Evolutionary conservation across 2,329 filamentous ascomycete species (phyloP).

Genomic region (Calonectria pseudoreteaudii): DNA sequence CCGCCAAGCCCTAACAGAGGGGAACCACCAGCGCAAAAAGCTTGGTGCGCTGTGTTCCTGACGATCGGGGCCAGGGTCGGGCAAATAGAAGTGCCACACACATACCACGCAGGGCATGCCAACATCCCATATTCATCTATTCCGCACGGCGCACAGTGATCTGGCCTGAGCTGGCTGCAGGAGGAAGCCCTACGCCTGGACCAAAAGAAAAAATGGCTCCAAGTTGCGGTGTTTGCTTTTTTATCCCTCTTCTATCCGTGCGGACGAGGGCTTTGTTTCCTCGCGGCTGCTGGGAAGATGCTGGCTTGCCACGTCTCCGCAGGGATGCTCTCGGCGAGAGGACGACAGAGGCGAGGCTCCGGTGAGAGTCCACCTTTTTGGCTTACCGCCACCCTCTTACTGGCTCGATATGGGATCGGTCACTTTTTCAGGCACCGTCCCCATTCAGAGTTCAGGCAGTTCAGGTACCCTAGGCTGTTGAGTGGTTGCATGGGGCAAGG

Average conservation of each 20-base stretch:
- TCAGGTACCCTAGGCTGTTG: constrained; percentile 27
- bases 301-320: constrained; percentile 1
- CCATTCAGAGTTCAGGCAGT: constrained; percentile 17
- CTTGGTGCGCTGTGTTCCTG: constrained; percentile 43
- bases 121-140: constrained; percentile 3
- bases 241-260: constrained; percentile 8
- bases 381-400: constrained; percentile 8
- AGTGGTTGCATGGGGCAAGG: constrained; percentile 25
- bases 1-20: constrained; percentile 30
- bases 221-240: constrained; percentile 11
- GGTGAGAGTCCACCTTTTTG: constrained; percentile 13
- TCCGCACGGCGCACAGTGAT: constrained; percentile 8
- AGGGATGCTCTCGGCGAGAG: constrained; percentile 1
- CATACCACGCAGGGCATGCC: constrained; percentile 2
- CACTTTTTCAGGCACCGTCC: constrained; percentile 25
- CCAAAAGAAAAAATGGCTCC: neutral
- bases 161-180: constrained; percentile 10
- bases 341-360: constrained; percentile 8
- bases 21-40: constrained; percentile 18
- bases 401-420: constrained; percentile 28
- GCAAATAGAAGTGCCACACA: constrained; percentile 20
- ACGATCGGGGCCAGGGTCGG: constrained; percentile 40
- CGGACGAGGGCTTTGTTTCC: constrained; percentile 12
- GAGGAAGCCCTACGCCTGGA: neutral
- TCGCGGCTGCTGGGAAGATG: constrained; percentile 19